Conservation (phyloP, 495 filamentous ascomycete genomes). For the Lasiosphaeris hirsuta region DNA sequence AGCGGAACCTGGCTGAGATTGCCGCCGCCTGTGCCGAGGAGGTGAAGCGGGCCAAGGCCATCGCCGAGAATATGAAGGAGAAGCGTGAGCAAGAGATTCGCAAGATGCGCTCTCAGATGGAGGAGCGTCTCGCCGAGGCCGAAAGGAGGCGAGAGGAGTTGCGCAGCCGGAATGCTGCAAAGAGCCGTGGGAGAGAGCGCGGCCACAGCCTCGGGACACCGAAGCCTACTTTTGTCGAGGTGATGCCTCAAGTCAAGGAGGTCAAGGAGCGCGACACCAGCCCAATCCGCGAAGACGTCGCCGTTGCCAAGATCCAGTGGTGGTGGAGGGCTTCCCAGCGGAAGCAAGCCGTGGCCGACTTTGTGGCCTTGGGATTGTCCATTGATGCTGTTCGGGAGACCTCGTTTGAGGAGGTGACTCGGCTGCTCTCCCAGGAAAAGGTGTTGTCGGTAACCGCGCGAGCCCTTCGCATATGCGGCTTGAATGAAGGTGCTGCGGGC, state of each 20-base stretch:
- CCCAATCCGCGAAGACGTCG: constrained; percentile 62
- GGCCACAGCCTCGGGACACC: constrained; percentile 58
- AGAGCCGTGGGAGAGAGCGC: constrained; percentile 53
- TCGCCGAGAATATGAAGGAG: constrained; percentile 89
- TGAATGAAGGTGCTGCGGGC: constrained; percentile 67
- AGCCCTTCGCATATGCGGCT: constrained; percentile 70
- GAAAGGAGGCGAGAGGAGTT: constrained; percentile 67
- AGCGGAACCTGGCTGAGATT: constrained; percentile 89
- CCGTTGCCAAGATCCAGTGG: constrained; percentile 70
- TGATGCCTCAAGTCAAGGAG: constrained; percentile 56
- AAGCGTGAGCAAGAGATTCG: constrained; percentile 81
- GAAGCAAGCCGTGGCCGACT: constrained; percentile 60
- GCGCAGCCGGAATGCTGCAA: constrained; percentile 53
- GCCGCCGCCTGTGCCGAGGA: constrained; percentile 93
- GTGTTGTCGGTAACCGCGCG: constrained; percentile 67
- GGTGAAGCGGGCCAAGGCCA: constrained; percentile 86
- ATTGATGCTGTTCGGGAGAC: constrained; percentile 70
- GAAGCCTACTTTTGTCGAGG: constrained; percentile 41
- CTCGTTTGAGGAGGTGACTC: constrained; percentile 77
- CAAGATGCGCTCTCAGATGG: constrained; percentile 72
- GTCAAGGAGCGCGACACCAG: constrained; percentile 41
- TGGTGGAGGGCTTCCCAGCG: constrained; percentile 67
- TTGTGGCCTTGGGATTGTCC: constrained; percentile 65
- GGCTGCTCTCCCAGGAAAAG: constrained; percentile 69
- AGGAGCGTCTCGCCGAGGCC: constrained; percentile 83